phyloP scores from a whole-genome alignment of 352 stramenopile species.

The Phytopythium chamaehyphon region DNA sequence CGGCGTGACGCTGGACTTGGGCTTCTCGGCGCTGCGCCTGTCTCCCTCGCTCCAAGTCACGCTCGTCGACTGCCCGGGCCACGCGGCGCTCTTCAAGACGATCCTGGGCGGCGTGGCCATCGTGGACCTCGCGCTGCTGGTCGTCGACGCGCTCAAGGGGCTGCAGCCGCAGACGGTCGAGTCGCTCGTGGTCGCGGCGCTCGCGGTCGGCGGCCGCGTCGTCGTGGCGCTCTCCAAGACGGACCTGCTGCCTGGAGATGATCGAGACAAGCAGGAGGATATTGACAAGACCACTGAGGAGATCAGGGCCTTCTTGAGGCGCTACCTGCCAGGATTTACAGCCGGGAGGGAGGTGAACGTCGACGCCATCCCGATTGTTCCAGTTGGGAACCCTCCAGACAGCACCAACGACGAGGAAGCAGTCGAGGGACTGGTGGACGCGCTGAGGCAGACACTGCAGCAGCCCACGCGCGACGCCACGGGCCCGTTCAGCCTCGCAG shows the following conservation, averaged over 20 bases:
- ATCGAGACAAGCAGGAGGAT: constrained; percentile 40
- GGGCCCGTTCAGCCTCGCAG: constrained; percentile 89
- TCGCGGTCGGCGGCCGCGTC: constrained; percentile 86
- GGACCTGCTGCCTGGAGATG: constrained; percentile 84
- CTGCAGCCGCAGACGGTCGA: constrained; percentile 98
- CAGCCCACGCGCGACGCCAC: constrained; percentile 33
- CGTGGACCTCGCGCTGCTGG: constrained; percentile 97
- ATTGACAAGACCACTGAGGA: constrained; percentile 67
- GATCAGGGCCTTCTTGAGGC: constrained; percentile 41
- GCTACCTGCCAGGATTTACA: constrained; percentile 13
- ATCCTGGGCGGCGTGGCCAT: constrained; percentile 99
- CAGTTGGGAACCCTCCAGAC: constrained; percentile 44
- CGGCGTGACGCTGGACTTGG: constrained; percentile 98
- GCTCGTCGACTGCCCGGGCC: constrained; percentile 94
- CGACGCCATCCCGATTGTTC: constrained; percentile 70
- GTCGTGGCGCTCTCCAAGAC: constrained; percentile 97
- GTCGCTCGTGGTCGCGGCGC: constrained; percentile 95
- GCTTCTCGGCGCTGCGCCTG: constrained; percentile 96
- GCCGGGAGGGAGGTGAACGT: not conserved
- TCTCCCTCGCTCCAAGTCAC: constrained; percentile 88
- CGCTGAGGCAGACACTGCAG: constrained; percentile 29
- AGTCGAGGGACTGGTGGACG: constrained; percentile 62
- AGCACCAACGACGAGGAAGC: constrained; percentile 12
- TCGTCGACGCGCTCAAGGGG: constrained; percentile 96
- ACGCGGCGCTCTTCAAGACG: constrained; percentile 98